phyloP scores from a whole-genome alignment of 192 early-diverging fungal genomes.

The Backusella tarrabulga region DNA sequence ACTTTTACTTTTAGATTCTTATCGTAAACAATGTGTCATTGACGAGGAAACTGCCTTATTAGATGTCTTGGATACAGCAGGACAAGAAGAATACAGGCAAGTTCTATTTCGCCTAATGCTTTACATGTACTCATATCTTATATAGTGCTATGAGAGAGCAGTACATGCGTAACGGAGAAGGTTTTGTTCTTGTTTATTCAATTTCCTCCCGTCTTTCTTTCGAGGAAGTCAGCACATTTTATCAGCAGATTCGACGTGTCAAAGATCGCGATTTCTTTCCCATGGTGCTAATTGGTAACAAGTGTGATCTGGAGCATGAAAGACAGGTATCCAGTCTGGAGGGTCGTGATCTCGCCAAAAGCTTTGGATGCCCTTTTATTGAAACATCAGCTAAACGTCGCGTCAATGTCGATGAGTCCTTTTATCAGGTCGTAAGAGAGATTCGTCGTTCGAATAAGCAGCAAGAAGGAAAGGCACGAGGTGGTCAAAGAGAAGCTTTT shows the following conservation, averaged over 20 bases:
- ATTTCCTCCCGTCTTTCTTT: conserved; percentile 74
- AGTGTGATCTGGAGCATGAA: conserved; percentile 75
- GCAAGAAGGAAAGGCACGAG: conserved; percentile 31
- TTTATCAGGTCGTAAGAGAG: conserved; percentile 67
- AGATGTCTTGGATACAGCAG: conserved; percentile 96
- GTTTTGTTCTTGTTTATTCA: conserved; percentile 85
- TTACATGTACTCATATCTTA: neutral
- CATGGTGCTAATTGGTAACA: conserved; percentile 85
- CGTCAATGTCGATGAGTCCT: conserved; percentile 33
- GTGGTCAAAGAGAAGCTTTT: conserved; percentile 9
- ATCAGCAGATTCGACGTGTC: conserved; percentile 73
- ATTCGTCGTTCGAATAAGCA: conserved; percentile 82
- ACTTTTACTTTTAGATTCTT: conserved; percentile 66
- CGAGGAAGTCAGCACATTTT: conserved; percentile 70
- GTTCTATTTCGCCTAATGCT: neutral
- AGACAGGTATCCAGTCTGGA: conserved; percentile 55
- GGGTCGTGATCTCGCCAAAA: conserved; percentile 56
- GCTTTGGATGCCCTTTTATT: conserved; percentile 58
- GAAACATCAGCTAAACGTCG: conserved; percentile 53
- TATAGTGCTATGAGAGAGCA: conserved; percentile 61
- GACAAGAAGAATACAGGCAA: conserved; percentile 86
- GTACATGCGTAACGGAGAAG: conserved; percentile 83
- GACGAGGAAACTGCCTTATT: conserved; percentile 86
- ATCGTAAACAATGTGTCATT: conserved; percentile 95
- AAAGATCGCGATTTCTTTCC: conserved; percentile 79